Evolutionary conservation across 257 asterid genomes (phyloP), one percentile per base, ranked within the genome.

Genomic region (Eustoma russellianum): DNA sequence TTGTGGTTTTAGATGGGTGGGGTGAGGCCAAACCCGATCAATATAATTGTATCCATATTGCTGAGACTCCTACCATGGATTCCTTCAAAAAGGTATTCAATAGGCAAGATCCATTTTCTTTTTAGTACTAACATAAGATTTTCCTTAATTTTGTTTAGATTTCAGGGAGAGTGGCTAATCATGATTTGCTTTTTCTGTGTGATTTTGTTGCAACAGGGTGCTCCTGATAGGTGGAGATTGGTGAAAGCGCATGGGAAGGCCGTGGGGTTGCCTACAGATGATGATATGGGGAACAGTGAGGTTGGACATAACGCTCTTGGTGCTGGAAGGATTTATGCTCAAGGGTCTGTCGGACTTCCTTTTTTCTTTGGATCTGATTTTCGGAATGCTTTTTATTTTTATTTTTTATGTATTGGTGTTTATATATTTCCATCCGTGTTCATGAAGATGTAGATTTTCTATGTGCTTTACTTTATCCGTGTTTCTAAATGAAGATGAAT

Each of bases 301-400:
- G 98, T 91, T 56, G 98, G 98, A 5, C 98, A 91, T 79, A 91
- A 91, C 67, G 98, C 98, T 55, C 96, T 91, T 71, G 98, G 98
- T 53, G 98, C 98, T 55, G 98, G 98, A 59, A 70, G 98, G 78
- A 91, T 91, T 73, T 87, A 64, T 70, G 95, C 95, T 5, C 98
- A 91, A 71, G 96, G 98, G 98, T 91, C 71, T 72, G 82, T 35
- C 59, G 9, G n/a, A 17, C 15, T 5, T 35, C 12, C 16, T 17
- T 9, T 50, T 55, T 33, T 12, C 1, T 9, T 12, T 18, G 28
- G 10, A 33, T 24, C 24, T 53, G 16, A 18, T 56, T 38, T 24
- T 19, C 0, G 9, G 15, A 9, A 3, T 17, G 17, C 5, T 43
- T 46, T 13, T n/a, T n/a, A n/a, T n/a, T n/a, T n/a, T n/a, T n/a